phyloP scores from a whole-genome alignment of 2,329 filamentous ascomycete genomes.

The Phaeosphaeriaceae sp. region DNA sequence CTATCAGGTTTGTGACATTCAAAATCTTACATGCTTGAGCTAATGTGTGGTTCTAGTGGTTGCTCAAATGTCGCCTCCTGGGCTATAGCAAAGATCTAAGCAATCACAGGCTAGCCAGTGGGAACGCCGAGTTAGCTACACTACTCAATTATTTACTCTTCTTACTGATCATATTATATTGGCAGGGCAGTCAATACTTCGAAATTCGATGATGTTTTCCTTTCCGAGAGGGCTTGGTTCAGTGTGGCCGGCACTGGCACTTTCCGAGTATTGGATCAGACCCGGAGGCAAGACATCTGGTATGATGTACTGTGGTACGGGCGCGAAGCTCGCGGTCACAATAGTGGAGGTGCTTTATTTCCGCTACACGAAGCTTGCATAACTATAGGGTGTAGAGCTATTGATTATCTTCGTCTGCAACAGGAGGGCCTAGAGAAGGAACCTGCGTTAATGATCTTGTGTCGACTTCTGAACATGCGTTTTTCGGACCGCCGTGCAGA shows the following conservation, averaged over 20 bases:
- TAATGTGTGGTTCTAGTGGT: slow-evolving; percentile 25
- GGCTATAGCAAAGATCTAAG: slow-evolving; percentile 15
- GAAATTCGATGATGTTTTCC: slow-evolving; percentile 14
- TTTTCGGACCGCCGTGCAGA: slow-evolving; percentile 1
- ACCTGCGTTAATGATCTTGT: slow-evolving; percentile 15
- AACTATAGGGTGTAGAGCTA: slow-evolving; percentile 23
- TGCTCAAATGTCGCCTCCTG: slow-evolving; percentile 29
- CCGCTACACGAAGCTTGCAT: slow-evolving; percentile 35
- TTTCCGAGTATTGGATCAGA: slow-evolving; percentile 21
- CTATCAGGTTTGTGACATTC: slow-evolving; percentile 20
- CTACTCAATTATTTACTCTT: background rate
- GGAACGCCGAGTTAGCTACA: slow-evolving; percentile 8
- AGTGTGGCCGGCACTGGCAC: slow-evolving; percentile 15
- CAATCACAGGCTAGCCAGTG: slow-evolving; percentile 15
- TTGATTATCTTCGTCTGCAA: slow-evolving; percentile 11
- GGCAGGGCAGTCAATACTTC: slow-evolving; percentile 15
- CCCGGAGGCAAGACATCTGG: slow-evolving; percentile 13
- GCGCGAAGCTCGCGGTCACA: background rate
- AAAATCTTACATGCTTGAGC: background rate
- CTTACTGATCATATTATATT: background rate
- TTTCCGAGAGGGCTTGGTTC: slow-evolving; percentile 26
- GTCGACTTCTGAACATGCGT: slow-evolving; percentile 17
- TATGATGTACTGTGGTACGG: slow-evolving; percentile 22
- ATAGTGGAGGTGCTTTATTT: slow-evolving; percentile 22
- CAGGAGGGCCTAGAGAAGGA: background rate